A percentile compares a stretch with the other conserved stretches of the same genome.
Conservation (phyloP, 169 alveolate genomes). For the Plasmodium billcollinsi region DNA sequence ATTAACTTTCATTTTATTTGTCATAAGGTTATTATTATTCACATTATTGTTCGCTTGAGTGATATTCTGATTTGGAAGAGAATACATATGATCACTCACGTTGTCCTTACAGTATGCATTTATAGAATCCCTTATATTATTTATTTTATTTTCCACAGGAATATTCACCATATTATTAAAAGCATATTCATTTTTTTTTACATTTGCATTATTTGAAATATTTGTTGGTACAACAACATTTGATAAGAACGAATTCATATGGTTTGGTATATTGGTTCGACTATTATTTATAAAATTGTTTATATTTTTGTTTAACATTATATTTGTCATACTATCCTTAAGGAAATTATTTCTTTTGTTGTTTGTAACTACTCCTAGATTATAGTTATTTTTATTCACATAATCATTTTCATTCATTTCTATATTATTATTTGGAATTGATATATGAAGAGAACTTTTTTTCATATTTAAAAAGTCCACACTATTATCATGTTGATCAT, state of each 20-base stretch:
- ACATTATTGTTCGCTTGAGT: neutral
- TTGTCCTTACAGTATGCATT: slow-evolving; percentile 17
- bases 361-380: neutral
- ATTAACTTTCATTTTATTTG: neutral
- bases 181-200: slow-evolving; percentile 14
- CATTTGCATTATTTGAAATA: neutral
- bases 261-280: neutral
- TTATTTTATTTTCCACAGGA: neutral
- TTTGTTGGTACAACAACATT: neutral
- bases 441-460: neutral
- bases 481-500: neutral
- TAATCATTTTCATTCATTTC: slow-evolving; percentile 1
- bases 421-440: neutral
- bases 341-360: slow-evolving; percentile 9
- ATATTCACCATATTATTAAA: neutral
- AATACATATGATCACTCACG: neutral
- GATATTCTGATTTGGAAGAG: neutral
- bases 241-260: neutral
- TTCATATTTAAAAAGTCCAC: slow-evolving; percentile 6
- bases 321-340: slow-evolving; percentile 12
- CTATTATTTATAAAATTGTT: slow-evolving; percentile 19
- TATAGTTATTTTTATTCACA: neutral
- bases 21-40: neutral
- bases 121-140: slow-evolving; percentile 2
- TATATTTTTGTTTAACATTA: slow-evolving; percentile 19